These are phyloP conservation scores for Calendula officinalis DNA, from an alignment of 129 eudicot genomes.

Conservation along the genomic window DNA sequence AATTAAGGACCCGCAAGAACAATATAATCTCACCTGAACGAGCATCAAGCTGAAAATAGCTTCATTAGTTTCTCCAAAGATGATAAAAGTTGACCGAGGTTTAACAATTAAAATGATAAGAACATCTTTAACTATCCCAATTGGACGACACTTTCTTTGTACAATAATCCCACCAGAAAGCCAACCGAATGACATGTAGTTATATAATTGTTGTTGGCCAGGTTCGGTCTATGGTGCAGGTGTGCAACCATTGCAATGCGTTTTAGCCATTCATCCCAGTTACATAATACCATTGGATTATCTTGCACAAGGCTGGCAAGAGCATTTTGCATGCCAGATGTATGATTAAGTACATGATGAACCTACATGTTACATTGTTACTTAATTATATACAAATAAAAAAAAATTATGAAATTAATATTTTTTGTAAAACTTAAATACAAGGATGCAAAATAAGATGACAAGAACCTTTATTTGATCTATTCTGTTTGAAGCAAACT, in stretches of 20 bases:
- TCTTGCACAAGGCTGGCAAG: constrained; percentile 55
- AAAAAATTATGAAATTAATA: too few species aligned
- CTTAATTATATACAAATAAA: not conserved
- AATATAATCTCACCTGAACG: constrained; percentile 89
- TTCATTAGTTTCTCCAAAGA: constrained; percentile 34
- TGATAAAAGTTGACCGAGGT: not conserved
- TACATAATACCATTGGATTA: constrained; percentile 61
- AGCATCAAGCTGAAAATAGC: constrained; percentile 79
- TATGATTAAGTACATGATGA: constrained; percentile 93
- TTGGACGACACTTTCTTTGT: too few species aligned
- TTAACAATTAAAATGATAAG: too few species aligned
- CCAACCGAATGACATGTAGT: constrained; percentile 89
- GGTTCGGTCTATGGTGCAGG: constrained; percentile 76
- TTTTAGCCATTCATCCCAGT: constrained; percentile 79
- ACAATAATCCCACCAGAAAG: constrained; percentile 88
- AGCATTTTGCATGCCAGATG: constrained; percentile 89
- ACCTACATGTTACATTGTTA: constrained; percentile 42
- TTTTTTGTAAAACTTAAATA: too few species aligned
- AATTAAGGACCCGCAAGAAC: constrained; percentile 81
- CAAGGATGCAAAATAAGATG: too few species aligned
- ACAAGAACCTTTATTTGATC: constrained; percentile 66
- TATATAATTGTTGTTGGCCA: constrained; percentile 72
- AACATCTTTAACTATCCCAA: too few species aligned
- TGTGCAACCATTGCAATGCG: constrained; percentile 42
- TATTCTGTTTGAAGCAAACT: constrained; percentile 60